Evolutionary conservation across 768 basidiomycete genomes (phyloP).

Genomic region (Bullera alba): DNA sequence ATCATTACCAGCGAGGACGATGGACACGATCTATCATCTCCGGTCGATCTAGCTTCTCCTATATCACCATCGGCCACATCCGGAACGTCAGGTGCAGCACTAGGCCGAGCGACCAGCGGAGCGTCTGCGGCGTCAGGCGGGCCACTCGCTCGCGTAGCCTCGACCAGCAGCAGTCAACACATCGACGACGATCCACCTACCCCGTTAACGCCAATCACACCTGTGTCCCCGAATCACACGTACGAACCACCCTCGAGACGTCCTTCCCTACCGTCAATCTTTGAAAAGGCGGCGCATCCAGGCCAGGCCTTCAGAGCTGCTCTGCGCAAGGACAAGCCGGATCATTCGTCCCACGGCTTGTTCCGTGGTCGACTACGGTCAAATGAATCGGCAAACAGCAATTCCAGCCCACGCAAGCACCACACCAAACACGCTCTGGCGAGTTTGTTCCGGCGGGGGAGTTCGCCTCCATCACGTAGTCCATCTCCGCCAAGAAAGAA

Average conservation of each 20-base stretch:
- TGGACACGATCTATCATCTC: not conserved
- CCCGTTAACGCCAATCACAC: no score
- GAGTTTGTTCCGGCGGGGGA: constrained; percentile 25
- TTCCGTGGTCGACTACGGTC: constrained; percentile 23
- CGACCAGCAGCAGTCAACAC: no score
- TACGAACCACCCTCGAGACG: constrained; percentile 37
- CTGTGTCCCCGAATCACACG: no score
- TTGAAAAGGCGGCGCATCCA: constrained; percentile 48
- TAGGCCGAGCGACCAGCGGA: not conserved
- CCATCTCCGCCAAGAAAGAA: constrained; percentile 27
- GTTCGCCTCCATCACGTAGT: constrained; percentile 36
- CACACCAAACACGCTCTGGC: constrained; percentile 20
- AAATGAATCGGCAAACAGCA: not conserved
- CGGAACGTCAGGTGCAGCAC: not conserved
- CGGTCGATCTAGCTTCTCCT: not conserved
- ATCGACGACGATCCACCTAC: no score
- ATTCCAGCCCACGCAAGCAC: not conserved
- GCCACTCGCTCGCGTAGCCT: no score
- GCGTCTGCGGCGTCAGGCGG: no score
- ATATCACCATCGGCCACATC: not conserved
- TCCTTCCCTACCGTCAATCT: constrained; percentile 48
- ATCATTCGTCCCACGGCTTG: constrained; percentile 6
- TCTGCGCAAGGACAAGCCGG: constrained; percentile 19
- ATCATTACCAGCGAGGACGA: not conserved
- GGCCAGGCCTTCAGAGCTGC: constrained; percentile 38